Evolutionary conservation across 2,329 filamentous ascomycete genomes (phyloP).

Genomic region (Pseudocercospora eumusae): DNA sequence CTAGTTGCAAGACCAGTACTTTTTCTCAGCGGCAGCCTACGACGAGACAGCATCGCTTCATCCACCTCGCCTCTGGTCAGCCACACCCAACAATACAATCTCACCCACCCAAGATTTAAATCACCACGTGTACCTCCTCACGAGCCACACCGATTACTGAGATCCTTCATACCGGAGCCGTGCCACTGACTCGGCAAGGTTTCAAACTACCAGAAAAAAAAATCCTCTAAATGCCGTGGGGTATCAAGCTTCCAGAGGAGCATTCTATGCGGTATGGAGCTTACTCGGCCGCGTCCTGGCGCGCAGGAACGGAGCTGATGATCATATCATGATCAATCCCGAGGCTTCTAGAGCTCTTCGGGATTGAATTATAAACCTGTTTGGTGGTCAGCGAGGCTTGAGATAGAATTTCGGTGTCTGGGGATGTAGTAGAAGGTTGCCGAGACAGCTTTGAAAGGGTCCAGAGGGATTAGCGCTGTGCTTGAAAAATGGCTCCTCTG

Average conservation of each 20-base stretch:
- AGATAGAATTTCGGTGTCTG: not conserved
- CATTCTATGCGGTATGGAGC: not conserved
- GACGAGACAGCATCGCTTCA: not conserved
- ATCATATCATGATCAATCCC: not conserved
- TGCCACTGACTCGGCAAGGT: not conserved
- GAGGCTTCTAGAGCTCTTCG: not conserved
- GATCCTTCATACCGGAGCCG: not conserved
- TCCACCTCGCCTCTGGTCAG: not conserved
- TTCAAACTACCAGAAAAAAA: not conserved
- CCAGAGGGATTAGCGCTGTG: not conserved
- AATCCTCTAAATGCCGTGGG: not conserved
- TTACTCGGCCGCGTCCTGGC: not conserved
- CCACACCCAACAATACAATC: not conserved
- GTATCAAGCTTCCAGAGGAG: not conserved
- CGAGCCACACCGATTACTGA: constrained; percentile 1
- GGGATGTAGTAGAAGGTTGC: not conserved
- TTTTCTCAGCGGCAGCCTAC: not conserved
- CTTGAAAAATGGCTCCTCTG: not conserved
- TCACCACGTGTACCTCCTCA: not conserved
- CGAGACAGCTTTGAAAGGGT: not conserved
- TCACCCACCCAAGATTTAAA: not conserved
- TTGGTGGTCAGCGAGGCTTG: not conserved
- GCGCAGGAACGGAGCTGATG: constrained; percentile 8
- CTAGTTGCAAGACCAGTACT: not conserved
- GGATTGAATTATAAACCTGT: not conserved